These are phyloP conservation scores for Asterophora parasitica DNA, from an alignment of 768 basidiomycete genomes.

Conservation along the genomic window DNA sequence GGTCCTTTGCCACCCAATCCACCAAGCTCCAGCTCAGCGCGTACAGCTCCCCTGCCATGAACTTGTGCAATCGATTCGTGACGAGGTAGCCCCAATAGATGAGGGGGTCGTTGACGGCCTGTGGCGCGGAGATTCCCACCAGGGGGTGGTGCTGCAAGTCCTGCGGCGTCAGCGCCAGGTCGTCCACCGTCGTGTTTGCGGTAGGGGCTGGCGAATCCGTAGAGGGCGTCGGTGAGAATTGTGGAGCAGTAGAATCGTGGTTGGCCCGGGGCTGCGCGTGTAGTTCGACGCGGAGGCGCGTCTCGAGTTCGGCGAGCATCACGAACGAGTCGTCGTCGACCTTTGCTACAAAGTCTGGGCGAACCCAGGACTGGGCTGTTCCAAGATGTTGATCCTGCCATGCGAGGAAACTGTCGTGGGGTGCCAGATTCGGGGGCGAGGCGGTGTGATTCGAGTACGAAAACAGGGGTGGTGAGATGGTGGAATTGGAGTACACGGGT, in stretches of 20 bases:
- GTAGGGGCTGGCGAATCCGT: slow-evolving; percentile 6
- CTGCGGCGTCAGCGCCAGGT: not conserved
- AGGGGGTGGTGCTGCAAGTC: slow-evolving; percentile 1
- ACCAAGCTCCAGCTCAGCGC: slow-evolving; percentile 86
- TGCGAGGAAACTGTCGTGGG: slow-evolving; percentile 64
- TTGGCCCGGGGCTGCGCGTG: slow-evolving; percentile 35
- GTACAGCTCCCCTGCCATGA: slow-evolving; percentile 96
- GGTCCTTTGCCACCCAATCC: slow-evolving; percentile 78
- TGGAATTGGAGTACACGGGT: slow-evolving; percentile 54
- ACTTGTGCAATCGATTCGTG: slow-evolving; percentile 79
- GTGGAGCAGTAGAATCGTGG: slow-evolving; percentile 14
- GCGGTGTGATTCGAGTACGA: slow-evolving; percentile 63
- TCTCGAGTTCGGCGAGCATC: slow-evolving; percentile 91
- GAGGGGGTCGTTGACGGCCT: slow-evolving; percentile 50
- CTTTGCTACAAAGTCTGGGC: slow-evolving; percentile 91
- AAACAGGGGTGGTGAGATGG: slow-evolving; percentile 43
- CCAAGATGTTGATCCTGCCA: slow-evolving; percentile 44
- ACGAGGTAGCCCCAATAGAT: slow-evolving; percentile 90
- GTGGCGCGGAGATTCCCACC: slow-evolving; percentile 6
- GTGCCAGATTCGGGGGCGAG: slow-evolving; percentile 56
- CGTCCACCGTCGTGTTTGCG: slow-evolving; percentile 4
- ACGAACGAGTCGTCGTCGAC: slow-evolving; percentile 95
- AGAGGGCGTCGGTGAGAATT: slow-evolving; percentile 8
- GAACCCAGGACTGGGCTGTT: slow-evolving; percentile 59
- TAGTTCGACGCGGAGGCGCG: slow-evolving; percentile 77